These are phyloP conservation scores for Prunus fruticosa DNA, from an alignment of 306 rosid genomes.

Conservation along the genomic window DNA sequence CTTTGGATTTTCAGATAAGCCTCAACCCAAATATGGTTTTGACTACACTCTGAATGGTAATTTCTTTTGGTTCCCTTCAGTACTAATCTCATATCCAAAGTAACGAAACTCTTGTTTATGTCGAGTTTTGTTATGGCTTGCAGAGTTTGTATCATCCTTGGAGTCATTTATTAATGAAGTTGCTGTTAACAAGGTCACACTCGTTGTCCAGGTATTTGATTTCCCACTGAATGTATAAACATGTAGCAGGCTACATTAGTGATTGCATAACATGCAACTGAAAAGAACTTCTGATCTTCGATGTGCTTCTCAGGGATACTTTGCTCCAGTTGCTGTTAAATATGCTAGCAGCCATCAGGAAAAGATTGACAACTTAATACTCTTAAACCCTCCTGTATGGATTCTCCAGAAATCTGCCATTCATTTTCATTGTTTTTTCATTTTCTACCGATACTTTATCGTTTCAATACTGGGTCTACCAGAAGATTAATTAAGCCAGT, in stretches of 20 bases:
- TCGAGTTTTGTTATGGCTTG: constrained; percentile 7
- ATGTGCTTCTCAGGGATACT: constrained; percentile 65
- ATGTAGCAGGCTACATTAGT: neutral
- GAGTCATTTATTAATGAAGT: constrained; percentile 62
- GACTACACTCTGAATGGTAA: constrained; percentile 85
- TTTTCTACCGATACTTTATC: neutral
- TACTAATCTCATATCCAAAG: neutral
- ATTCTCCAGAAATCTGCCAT: constrained; percentile 13
- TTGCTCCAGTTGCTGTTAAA: constrained; percentile 75
- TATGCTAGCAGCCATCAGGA: constrained; percentile 65
- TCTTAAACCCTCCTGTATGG: constrained; percentile 81
- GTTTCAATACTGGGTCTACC: neutral
- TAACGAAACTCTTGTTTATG: neutral
- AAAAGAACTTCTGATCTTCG: constrained; percentile 11
- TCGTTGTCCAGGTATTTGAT: constrained; percentile 67
- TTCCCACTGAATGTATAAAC: constrained; percentile 1
- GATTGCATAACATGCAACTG: constrained; percentile 1
- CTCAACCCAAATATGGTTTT: constrained; percentile 91
- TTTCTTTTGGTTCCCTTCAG: constrained; percentile 1
- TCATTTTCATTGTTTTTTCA: neutral
- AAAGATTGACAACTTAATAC: constrained; percentile 60
- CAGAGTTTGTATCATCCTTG: constrained; percentile 77
- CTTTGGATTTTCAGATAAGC: constrained; percentile 91
- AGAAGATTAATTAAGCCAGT: neutral
- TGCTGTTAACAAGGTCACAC: constrained; percentile 54